Evolutionary conservation across 2,329 filamentous ascomycete genomes (phyloP).

Genomic region (Kalaharituber pfeilii): DNA sequence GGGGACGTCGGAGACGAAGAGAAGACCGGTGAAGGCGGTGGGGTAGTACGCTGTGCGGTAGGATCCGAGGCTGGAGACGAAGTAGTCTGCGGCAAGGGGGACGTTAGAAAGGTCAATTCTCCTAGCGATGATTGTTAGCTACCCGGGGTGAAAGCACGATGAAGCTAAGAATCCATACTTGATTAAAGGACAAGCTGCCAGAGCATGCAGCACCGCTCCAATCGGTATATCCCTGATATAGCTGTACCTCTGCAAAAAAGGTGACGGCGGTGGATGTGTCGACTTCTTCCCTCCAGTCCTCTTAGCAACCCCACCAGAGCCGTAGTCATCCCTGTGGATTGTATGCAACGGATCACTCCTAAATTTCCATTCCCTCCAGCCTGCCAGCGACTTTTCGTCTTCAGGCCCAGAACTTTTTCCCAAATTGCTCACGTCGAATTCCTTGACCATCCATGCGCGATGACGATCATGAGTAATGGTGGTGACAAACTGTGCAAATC

Average conservation of each 20-base stretch:
- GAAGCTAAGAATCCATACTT: constrained; percentile 10
- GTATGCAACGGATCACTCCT: constrained; percentile 19
- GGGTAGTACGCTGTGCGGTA: constrained; percentile 9
- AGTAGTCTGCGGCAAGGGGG: constrained; percentile 19
- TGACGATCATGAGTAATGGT: constrained; percentile 20
- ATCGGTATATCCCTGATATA: constrained; percentile 20
- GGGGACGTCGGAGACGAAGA: constrained; percentile 24
- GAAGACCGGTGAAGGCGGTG: constrained; percentile 17
- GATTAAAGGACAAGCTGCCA: constrained; percentile 21
- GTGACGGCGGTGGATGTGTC: constrained; percentile 19
- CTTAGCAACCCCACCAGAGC: neutral
- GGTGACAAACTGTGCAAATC: constrained; percentile 24
- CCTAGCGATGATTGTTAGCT: too few relatives aligned
- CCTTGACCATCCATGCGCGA: constrained; percentile 22
- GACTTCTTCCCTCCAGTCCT: neutral
- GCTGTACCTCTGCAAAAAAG: constrained; percentile 20
- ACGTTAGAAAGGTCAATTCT: constrained; percentile 19
- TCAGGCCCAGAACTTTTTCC: constrained; percentile 1
- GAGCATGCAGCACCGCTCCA: constrained; percentile 21
- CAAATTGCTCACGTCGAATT: constrained; percentile 17
- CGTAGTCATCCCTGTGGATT: constrained; percentile 9
- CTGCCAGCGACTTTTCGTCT: constrained; percentile 19
- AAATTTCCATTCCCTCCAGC: constrained; percentile 24
- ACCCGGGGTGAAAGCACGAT: too few relatives aligned
- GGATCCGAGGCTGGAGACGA: neutral